phyloP scores from a whole-genome alignment of 169 alveolate species.

The Plasmodium billcollinsi region DNA sequence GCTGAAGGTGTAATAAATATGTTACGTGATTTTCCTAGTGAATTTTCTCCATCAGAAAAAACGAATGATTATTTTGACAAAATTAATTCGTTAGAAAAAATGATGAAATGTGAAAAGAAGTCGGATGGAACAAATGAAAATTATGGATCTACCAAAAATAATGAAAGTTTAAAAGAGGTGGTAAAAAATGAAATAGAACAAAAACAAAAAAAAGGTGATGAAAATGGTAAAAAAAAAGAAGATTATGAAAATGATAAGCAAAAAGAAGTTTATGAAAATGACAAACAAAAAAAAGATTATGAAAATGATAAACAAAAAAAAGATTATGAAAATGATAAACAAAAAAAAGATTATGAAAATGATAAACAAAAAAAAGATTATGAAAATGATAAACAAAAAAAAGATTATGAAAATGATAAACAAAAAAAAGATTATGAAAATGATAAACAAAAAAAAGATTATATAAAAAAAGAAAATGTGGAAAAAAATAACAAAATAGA shows the following conservation, averaged over 20 bases:
- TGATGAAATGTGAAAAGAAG: neutral
- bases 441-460: neutral
- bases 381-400: no score
- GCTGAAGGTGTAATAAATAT: neutral
- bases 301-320: neutral
- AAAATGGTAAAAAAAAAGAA: neutral
- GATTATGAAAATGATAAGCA: neutral
- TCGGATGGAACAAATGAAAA: neutral
- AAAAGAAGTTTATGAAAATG: neutral
- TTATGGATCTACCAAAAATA: neutral
- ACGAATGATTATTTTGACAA: neutral
- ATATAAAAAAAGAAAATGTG: neutral
- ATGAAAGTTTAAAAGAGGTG: neutral
- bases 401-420: neutral
- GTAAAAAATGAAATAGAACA: neutral
- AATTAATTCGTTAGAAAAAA: slow-evolving; percentile 4
- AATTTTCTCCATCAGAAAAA: neutral
- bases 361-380: neutral
- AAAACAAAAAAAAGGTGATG: neutral
- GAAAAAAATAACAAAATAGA: no score
- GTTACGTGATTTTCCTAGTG: neutral
- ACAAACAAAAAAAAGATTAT: neutral
- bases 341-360: neutral
- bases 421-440: neutral
- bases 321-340: neutral